A percentile compares a stretch with the other conserved stretches of the same genome.
Conservation (phyloP, 805 yeast species). For the Saturnispora besseyi region DNA sequence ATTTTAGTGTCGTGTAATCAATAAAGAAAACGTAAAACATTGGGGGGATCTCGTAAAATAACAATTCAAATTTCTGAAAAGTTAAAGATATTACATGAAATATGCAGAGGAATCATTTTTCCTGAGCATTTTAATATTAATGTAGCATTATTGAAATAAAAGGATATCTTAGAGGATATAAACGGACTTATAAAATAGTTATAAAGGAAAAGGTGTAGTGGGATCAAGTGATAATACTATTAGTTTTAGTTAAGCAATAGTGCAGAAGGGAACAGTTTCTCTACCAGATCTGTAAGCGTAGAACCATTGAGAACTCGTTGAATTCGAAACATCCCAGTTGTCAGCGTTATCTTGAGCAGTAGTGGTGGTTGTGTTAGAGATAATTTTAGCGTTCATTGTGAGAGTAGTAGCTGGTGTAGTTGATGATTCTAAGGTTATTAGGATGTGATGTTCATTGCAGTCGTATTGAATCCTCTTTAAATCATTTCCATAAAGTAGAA, state of each 20-base stretch:
- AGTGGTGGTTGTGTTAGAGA: neutral
- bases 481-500: neutral
- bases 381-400: constrained; percentile 3
- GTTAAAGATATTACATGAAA: too few species aligned
- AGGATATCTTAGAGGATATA: too few species aligned
- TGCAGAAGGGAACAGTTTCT: neutral
- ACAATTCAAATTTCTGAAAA: too few species aligned
- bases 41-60: too few species aligned
- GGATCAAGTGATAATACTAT: neutral
- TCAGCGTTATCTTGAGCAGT: constrained; percentile 1
- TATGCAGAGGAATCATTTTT: too few species aligned
- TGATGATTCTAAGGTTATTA: too few species aligned
- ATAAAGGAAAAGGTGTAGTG: too few species aligned
- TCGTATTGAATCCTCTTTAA: neutral
- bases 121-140: too few species aligned
- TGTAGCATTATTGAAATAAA: too few species aligned
- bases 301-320: neutral
- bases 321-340: neutral
- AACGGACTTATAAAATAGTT: too few species aligned
- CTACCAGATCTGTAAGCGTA: neutral
- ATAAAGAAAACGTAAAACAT: too few species aligned
- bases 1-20: too few species aligned
- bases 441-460: neutral
- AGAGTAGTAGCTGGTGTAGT: neutral
- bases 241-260: neutral